Base-by-base conservation (phyloP, 1,139 yeast species). In the Geotrichum reessii region DNA sequence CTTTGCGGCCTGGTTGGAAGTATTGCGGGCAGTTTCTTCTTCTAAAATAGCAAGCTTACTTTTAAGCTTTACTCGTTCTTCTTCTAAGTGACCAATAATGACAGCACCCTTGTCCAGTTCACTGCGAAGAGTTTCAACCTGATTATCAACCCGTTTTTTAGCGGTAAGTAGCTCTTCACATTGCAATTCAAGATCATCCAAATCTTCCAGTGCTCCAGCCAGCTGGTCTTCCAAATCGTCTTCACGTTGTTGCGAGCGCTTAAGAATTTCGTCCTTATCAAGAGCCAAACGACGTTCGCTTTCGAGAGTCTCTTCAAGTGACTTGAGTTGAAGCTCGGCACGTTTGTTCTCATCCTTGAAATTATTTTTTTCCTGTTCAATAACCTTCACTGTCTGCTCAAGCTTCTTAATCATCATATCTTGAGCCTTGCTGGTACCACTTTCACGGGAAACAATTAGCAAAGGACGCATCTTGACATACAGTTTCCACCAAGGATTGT, bases 401-500 rank as follows among this genome's bases (percentile, higher is more conserved):
- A 88, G 74, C 51, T 75, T 75, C 60, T 78, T 80, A 57, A 88
- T 76, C 62, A 84, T 83, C 17, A 85, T 84, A 61, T 83, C 84
- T 65, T 84, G 78, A 61, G 73, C 74, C 63, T 81, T 82, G 12
- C 80, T 75, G 64, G 80, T 85, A 57, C 81, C 75, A 0, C 84
- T 25, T n/a, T 52, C 55, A 4, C 25, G 24, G 24, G 55, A 44
- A n/a, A 44, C 88, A 60, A 83, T 85, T 25, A 91, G 74, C 55
- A 92, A 73, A 0, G 99, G 98, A 64, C 87, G 87, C 65, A 93
- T 76, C 59, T 83, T 81, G 40, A 84, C 77, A 63, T 85, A 85
- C 53, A 93, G 76, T 57, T 80, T 82, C 75, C 89, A 87, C 99
- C 99, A 93, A 9, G 88, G 88, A 69, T 86, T 86, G 11, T 78